Base-by-base conservation (phyloP, 371 early-diverging fungal species). In the Mortierella sp. region DNA sequence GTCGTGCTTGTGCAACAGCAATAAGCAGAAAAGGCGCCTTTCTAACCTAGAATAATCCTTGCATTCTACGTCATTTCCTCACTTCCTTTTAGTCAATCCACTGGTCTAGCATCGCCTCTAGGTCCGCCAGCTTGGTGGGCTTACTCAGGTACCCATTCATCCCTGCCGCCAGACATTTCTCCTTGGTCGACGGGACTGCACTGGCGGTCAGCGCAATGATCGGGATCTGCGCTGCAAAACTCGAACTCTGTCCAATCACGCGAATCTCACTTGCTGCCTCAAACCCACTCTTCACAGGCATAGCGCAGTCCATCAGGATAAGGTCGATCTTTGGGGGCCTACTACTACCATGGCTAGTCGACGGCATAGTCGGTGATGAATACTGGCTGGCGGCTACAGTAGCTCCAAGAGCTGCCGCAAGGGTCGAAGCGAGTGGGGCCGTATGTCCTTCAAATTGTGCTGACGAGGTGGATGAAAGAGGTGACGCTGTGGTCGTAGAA, bases 151-250 rank as follows among this genome's bases (percentile, higher is more conserved):
- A 89, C 50, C 85, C 89, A 77, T 84, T 85, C 89, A 88, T 88
- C 11, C 89, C 89, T 1, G 78, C 57, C 10, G 84, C 88, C 31
- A 88, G 44, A 55, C 89, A 88, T 58, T 84, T 84, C n/a, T 87
- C 88, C 73, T 75, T 79, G 1, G 88, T 88, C 42, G 84, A 84
- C 21, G 77, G 77, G 13, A 88, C 73, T 5, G 85, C 89, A 57
- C 88, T 88, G 2, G 89, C 89, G 10, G 89, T 89, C 76, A 89
- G 54, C 2, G 89, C 89, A 77, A 88, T 87, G 52, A 88, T 88
- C 24, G 89, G 89, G 44, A 88, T 72, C 16, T 74, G 70, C 9
- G 84, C 80, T 42, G 84, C 84, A 84, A 80, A 84, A 11, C 54
- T 57, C 3, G 82, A 79, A 0, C 9, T 42, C 58, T 31, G 11